Evolutionary conservation across 2,329 filamentous ascomycete species (phyloP).

Genomic region (Penicillium sp.): DNA sequence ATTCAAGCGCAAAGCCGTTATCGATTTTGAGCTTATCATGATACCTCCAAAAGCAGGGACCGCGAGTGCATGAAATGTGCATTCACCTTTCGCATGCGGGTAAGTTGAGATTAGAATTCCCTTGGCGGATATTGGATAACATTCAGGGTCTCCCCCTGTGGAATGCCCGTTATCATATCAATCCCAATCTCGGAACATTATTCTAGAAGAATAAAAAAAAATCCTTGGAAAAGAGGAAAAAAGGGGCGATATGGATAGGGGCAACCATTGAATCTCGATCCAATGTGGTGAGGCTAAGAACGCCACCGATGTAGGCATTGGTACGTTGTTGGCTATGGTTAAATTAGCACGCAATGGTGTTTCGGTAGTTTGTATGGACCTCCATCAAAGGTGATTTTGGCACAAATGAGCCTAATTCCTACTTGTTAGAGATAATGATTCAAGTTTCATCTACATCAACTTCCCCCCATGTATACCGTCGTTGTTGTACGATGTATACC

Average conservation of each 20-base stretch:
- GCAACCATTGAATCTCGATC: constrained; percentile 11
- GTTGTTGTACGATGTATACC: too few relatives aligned
- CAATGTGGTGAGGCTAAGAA: constrained; percentile 15
- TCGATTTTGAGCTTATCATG: constrained; percentile 19
- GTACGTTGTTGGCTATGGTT: constrained; percentile 16
- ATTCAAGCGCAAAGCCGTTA: constrained; percentile 11
- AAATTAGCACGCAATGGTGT: constrained; percentile 1
- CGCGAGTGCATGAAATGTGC: not conserved
- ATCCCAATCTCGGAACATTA: constrained; percentile 13
- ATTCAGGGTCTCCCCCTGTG: constrained; percentile 10
- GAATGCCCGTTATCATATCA: constrained; percentile 22
- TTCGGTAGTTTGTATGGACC: not conserved
- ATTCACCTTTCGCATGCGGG: constrained; percentile 15
- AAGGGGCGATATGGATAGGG: constrained; percentile 12
- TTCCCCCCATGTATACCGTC: not conserved
- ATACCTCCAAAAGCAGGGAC: constrained; percentile 9
- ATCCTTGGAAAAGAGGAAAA: not conserved
- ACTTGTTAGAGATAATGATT: not conserved
- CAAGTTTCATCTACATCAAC: not conserved
- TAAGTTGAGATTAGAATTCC: constrained; percentile 6
- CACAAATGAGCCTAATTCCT: not conserved
- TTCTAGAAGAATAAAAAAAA: not conserved
- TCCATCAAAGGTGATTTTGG: not conserved
- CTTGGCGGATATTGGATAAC: constrained; percentile 5
- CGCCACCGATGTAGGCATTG: constrained; percentile 26